Conservation (phyloP, 148 eudicot species). For the Pouteria glomerata region DNA sequence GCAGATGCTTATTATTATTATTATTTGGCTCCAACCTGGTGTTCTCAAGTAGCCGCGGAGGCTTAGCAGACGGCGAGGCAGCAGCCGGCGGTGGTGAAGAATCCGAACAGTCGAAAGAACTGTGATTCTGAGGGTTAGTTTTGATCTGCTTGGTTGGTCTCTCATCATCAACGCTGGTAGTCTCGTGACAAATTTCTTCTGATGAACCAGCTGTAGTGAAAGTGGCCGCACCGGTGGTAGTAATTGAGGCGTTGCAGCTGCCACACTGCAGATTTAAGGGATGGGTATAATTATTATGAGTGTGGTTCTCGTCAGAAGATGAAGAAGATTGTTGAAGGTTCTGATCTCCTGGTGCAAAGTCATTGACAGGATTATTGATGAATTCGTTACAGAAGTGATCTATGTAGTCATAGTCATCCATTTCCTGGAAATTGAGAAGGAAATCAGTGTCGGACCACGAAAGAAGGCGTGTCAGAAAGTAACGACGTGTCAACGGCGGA, state of each 20-base stretch:
- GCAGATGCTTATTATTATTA: no score
- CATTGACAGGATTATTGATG: not conserved
- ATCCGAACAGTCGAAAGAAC: not conserved
- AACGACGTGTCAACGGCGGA: no score
- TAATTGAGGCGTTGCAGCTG: not conserved
- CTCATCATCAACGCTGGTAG: not conserved
- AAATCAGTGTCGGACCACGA: no score
- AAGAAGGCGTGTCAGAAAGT: no score
- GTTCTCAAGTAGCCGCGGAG: not conserved
- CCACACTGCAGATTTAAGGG: no score
- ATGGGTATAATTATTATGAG: no score
- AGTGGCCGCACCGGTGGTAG: not conserved
- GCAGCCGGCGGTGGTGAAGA: not conserved
- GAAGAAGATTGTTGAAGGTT: not conserved
- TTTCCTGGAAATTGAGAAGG: not conserved
- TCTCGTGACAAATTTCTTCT: no score
- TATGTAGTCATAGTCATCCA: not conserved
- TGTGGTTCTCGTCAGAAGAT: no score
- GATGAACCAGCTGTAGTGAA: not conserved
- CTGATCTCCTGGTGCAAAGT: not conserved
- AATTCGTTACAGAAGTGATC: not conserved
- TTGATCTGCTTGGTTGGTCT: not conserved
- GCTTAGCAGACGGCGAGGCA: not conserved
- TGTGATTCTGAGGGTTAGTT: not conserved
- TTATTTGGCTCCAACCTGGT: no score